These are phyloP conservation scores for Phytophthora colocasiae DNA, from an alignment of 352 stramenopile species.

Conservation along the genomic window DNA sequence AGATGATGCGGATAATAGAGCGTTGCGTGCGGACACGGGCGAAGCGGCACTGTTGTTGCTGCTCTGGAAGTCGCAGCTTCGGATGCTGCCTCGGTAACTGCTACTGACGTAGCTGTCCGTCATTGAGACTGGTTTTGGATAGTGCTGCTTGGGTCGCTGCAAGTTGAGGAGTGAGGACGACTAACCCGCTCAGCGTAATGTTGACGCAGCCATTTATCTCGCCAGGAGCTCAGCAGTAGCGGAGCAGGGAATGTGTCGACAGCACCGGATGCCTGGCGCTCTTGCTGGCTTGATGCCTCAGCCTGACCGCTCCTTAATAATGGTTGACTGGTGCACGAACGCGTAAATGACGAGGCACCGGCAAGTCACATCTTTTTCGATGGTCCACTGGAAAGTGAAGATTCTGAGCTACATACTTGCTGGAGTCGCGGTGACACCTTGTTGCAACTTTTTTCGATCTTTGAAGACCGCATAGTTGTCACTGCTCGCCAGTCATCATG, in stretches of 20 bases:
- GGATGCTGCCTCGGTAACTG: conserved; percentile 40
- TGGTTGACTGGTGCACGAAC: conserved; percentile 7
- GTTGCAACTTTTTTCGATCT: conserved; percentile 27
- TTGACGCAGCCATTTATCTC: conserved; percentile 17
- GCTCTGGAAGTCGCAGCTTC: conserved; percentile 45
- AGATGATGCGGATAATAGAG: conserved; percentile 35
- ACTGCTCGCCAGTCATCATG: conserved; percentile 17
- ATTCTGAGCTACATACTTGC: too few species aligned
- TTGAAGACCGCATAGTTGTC: conserved; percentile 11
- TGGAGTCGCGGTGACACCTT: conserved; percentile 8
- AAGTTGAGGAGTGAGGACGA: conserved; percentile 36
- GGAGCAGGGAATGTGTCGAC: conserved; percentile 12
- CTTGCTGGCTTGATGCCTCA: conserved; percentile 33
- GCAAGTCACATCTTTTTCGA: conserved; percentile 27
- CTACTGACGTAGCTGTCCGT: conserved; percentile 42
- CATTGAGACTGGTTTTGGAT: conserved; percentile 19
- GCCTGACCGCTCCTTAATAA: conserved; percentile 13
- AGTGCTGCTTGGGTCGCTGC: conserved; percentile 4
- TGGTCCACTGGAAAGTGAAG: neutral
- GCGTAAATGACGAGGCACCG: conserved; percentile 5
- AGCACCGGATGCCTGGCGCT: conserved; percentile 43
- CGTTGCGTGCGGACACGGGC: conserved; percentile 35
- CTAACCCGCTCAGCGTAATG: conserved; percentile 13
- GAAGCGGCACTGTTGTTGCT: conserved; percentile 39
- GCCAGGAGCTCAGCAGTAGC: conserved; percentile 12